Evolutionary conservation across 345 rosid species (phyloP), one percentile per base, ranked within the genome.

Genomic region (Gossypium turneri): DNA sequence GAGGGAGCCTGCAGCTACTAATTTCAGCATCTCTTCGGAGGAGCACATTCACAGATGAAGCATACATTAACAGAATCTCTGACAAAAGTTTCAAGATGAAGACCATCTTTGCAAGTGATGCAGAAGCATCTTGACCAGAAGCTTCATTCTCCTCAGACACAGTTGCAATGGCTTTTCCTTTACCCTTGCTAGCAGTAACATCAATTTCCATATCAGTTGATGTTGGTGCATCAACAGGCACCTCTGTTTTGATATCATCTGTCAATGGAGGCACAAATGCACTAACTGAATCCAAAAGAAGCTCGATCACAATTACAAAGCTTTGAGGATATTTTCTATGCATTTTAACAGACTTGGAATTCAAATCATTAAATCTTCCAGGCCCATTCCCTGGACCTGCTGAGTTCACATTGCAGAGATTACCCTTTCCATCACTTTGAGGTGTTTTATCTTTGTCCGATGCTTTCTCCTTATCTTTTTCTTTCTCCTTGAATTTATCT

Each of bases 191-290:
- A 48, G 90, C 83, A 75, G 95, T 85, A 79, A 83, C 89, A 86
- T 94, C 98, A 82, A 94, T 88, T 79, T 92, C 97, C 98, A 94
- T 94, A 76, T 88, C 92, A 69, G 86, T 79, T 57, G 88, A 86
- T 44, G 88, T 76, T 60, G 88, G 78, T 66, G 77, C 70, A 75
- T 82, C 89, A 57, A 67, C 63, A 7, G 45, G 73, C 38, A 45
- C 66, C 73, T 79, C 88, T 75, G 85, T 64, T 77, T 62, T 73
- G 25, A 27, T 77, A 53, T 85, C 97, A 79, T 89, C 94, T 81
- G 78, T 88, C 52, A 75, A 67, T 3, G 92, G 90, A 73, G 97
- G 98, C 56, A 83, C 70, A 84, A 94, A 94, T 77, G 84, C 77
- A 80, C 81, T 76, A 53, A 94, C 73, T 17, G 85, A 84, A 83